A percentile compares a stretch with the other conserved stretches of the same genome.
These are phyloP conservation scores for Saccharomycopsis hybrid DNA, from an alignment of 1,139 yeast genomes.

Conservation along the genomic window DNA sequence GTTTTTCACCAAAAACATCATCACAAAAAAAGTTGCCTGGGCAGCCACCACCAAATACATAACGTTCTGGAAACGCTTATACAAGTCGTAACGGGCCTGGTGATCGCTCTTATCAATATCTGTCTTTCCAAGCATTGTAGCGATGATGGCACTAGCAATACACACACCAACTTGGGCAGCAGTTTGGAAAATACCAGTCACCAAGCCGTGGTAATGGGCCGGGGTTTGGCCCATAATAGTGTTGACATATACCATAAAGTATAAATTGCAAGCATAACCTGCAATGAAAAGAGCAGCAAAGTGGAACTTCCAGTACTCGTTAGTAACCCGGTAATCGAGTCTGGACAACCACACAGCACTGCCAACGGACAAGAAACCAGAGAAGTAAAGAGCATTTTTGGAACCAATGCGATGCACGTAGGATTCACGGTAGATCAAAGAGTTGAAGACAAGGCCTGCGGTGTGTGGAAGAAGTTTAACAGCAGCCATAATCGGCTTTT, in stretches of 20 bases:
- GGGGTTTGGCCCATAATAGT: conserved; percentile 29
- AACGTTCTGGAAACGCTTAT: neutral
- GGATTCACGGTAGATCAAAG: conserved; percentile 21
- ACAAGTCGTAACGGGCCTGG: neutral
- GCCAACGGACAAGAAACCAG: conserved; percentile 23
- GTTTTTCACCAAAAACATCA: neutral
- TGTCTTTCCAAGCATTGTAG: conserved; percentile 21
- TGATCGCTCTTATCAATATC: neutral
- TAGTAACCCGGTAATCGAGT: conserved; percentile 20
- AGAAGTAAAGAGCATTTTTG: conserved; percentile 22
- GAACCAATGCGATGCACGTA: conserved; percentile 7
- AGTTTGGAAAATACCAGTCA: conserved; percentile 30
- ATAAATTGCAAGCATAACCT: conserved; percentile 25
- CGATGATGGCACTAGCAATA: conserved; percentile 21
- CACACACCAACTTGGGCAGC: conserved; percentile 26
- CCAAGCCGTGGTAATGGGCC: conserved; percentile 30
- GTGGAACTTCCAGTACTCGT: conserved; percentile 28
- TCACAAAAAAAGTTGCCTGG: neutral
- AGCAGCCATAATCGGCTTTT: conserved; percentile 28
- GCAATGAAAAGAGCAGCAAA: conserved; percentile 25
- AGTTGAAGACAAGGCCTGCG: conserved; percentile 25
- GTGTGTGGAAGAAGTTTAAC: conserved; percentile 27
- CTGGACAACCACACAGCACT: conserved; percentile 26
- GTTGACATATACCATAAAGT: conserved; percentile 23
- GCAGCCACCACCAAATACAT: neutral